Evolutionary conservation across 2,329 filamentous ascomycete species (phyloP).

Genomic region (Cercospora sojina): DNA sequence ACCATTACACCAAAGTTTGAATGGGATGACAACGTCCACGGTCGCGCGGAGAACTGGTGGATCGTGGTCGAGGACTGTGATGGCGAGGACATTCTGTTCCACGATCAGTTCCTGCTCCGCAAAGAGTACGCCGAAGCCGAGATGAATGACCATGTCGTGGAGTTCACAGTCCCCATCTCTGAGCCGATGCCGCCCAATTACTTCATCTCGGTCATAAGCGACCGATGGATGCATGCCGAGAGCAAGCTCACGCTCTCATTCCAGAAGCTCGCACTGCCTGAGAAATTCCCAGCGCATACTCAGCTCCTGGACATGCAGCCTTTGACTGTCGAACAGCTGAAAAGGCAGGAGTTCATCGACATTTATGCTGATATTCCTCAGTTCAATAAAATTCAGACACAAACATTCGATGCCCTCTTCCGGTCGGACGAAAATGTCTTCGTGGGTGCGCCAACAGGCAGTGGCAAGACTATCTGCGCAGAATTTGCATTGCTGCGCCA

Average conservation of each 20-base stretch:
- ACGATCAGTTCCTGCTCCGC: conserved; percentile 89
- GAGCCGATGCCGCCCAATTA: conserved; percentile 99
- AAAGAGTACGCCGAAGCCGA: conserved; percentile 84
- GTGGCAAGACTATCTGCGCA: conserved; percentile 94
- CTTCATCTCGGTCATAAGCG: conserved; percentile 91
- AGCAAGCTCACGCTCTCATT: conserved; percentile 91
- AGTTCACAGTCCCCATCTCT: conserved; percentile 93
- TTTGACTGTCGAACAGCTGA: conserved; percentile 82
- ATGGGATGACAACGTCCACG: conserved; percentile 90
- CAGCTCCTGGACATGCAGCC: conserved; percentile 89
- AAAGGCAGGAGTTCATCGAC: conserved; percentile 75
- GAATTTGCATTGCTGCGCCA: conserved; percentile 89
- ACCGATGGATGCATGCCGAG: conserved; percentile 98
- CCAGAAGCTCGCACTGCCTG: conserved; percentile 88
- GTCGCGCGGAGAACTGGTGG: conserved; percentile 90
- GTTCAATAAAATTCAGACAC: conserved; percentile 97
- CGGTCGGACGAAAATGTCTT: conserved; percentile 92
- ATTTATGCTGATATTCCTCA: conserved; percentile 81
- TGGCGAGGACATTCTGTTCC: conserved; percentile 90
- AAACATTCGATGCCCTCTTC: conserved; percentile 92
- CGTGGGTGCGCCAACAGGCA: conserved; percentile 86
- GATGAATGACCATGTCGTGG: conserved; percentile 88
- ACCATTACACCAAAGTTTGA: conserved; percentile 92
- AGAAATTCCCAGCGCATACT: conserved; percentile 93
- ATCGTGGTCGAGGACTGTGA: conserved; percentile 96